Evolutionary conservation across 495 filamentous ascomycete genomes (phyloP).

Genomic region (Baudoinia panamericana): DNA sequence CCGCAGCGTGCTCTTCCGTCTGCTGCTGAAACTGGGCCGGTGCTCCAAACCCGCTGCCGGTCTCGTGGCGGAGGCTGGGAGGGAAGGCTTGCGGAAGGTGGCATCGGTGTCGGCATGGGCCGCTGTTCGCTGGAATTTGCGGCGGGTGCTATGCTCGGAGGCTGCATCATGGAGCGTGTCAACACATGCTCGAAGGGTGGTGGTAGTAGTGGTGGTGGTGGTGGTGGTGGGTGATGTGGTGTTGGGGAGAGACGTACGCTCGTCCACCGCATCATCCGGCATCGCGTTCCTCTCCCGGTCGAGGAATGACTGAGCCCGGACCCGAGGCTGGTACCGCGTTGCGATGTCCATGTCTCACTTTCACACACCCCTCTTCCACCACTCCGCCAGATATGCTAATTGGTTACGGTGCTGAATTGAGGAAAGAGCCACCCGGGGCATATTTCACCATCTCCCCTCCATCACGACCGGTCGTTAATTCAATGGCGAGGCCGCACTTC

Average conservation of each 20-base stretch:
- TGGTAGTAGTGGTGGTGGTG: background rate
- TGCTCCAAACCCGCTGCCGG: conserved; percentile 1
- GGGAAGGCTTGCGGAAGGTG: conserved; percentile 17
- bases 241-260: conserved; percentile 5
- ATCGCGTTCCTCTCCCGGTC: conserved; percentile 3
- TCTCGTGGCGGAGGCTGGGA: conserved; percentile 17
- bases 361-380: too few relatives aligned
- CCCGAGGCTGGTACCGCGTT: conserved; percentile 11
- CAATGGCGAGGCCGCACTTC: too few relatives aligned
- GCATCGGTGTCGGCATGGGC: background rate
- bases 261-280: conserved; percentile 14
- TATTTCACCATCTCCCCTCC: too few relatives aligned
- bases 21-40: conserved; percentile 1
- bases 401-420: too few relatives aligned
- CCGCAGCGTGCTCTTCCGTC: conserved; percentile 13
- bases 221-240: background rate
- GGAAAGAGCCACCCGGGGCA: too few relatives aligned
- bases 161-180: background rate
- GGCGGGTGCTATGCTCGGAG: conserved; percentile 5
- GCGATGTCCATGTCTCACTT: conserved; percentile 20
- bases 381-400: too few relatives aligned
- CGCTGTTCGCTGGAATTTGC: conserved; percentile 18
- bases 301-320: conserved; percentile 6
- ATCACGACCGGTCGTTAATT: too few relatives aligned
- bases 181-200: background rate